phyloP scores from a whole-genome alignment of 1,284 basidiomycete species.

The Naganishia albida region DNA sequence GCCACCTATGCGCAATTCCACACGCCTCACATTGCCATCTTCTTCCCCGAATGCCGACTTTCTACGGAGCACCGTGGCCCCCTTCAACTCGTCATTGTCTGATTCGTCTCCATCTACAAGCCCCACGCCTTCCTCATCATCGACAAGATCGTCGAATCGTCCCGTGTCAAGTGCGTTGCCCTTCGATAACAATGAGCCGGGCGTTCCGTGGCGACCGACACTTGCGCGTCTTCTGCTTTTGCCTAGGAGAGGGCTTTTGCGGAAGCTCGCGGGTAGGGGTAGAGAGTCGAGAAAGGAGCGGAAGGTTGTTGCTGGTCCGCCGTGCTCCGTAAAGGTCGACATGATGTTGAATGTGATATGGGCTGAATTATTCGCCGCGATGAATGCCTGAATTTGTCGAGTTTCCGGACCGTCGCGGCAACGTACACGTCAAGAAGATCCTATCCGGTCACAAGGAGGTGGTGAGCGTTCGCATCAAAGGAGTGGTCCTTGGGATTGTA shows the following conservation, averaged over 20 bases:
- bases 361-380: neutral
- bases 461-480: neutral
- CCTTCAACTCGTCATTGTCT: conserved; percentile 2
- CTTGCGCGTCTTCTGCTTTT: neutral
- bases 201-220: conserved; percentile 9
- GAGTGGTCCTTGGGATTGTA: neutral
- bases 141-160: conserved; percentile 20
- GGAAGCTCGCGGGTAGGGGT: conserved; percentile 6
- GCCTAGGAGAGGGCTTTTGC: conserved; percentile 7
- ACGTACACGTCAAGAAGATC: neutral
- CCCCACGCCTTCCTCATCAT: conserved; percentile 21
- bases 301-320: neutral
- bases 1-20: conserved; percentile 52
- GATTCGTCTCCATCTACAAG: conserved; percentile 3
- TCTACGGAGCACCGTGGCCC: neutral
- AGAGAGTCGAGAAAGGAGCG: conserved; percentile 13
- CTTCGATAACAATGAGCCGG: conserved; percentile 6
- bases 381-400: neutral
- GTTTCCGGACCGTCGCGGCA: no score
- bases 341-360: neutral
- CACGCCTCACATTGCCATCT: conserved; percentile 33
- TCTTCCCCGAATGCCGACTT: conserved; percentile 17
- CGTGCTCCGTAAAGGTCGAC: neutral
- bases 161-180: conserved; percentile 11
- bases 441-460: neutral